Percentiles rank a stretch among this genome's conserved stretches.
Conservation (phyloP, 768 basidiomycete species). For the Boletus huronensis region DNA sequence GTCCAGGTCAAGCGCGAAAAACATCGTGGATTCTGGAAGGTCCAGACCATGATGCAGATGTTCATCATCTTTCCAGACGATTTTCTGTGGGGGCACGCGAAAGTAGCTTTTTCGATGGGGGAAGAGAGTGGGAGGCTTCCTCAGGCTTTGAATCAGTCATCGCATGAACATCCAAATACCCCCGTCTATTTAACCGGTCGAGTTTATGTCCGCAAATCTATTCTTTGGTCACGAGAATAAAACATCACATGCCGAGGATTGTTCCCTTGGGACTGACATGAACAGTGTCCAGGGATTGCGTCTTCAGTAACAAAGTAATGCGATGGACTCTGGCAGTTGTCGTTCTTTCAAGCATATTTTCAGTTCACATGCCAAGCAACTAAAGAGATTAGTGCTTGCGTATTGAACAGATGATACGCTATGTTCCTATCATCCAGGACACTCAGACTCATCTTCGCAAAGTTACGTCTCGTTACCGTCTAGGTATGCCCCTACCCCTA, state of each 20-base stretch:
- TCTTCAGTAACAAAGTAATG: neutral
- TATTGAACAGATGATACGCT: constrained; percentile 22
- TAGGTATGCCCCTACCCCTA: constrained; percentile 77
- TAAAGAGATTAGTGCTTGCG: constrained; percentile 5
- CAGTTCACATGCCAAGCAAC: neutral
- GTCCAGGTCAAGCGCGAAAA: constrained; percentile 57
- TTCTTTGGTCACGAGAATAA: neutral
- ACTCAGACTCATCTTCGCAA: constrained; percentile 13
- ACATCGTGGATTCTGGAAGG: constrained; percentile 46
- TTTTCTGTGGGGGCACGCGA: constrained; percentile 41
- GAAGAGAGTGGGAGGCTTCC: neutral
- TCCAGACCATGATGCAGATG: constrained; percentile 55
- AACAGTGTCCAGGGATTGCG: neutral
- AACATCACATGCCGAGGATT: neutral
- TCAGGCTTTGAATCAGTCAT: neutral
- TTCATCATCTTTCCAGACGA: constrained; percentile 65
- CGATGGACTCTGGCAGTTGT: neutral
- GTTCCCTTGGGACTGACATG: neutral
- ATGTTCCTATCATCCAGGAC: constrained; percentile 11
- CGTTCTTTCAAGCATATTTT: neutral
- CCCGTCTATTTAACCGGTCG: neutral
- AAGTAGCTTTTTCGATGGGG: too few relatives aligned
- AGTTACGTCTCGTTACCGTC: constrained; percentile 44
- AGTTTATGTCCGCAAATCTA: neutral
- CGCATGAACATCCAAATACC: neutral